Evolutionary conservation across 352 stramenopile species (phyloP).

Genomic region (Pythium diclinum): DNA sequence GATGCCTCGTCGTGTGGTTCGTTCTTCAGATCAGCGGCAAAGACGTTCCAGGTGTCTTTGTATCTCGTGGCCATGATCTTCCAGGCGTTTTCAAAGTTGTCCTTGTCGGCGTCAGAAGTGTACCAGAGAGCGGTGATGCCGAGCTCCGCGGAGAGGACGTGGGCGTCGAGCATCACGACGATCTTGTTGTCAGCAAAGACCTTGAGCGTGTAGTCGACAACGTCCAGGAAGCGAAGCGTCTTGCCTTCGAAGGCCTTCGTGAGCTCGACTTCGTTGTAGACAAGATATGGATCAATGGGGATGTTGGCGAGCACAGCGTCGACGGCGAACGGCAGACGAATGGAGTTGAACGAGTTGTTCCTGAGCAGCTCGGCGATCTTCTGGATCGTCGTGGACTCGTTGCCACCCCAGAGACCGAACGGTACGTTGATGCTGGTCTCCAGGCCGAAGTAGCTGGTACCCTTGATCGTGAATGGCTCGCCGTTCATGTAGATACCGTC

Average conservation of each 20-base stretch:
- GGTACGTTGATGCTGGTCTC: conserved; percentile 59
- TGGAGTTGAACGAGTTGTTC: conserved; percentile 46
- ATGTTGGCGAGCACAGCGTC: conserved; percentile 40
- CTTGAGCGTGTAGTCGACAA: conserved; percentile 47
- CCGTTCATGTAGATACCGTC: conserved; percentile 38
- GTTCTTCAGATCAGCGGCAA: conserved; percentile 56
- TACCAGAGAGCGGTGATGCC: conserved; percentile 52
- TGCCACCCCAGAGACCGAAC: conserved; percentile 61
- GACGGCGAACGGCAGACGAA: conserved; percentile 50
- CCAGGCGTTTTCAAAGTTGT: conserved; percentile 36
- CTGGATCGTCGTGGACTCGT: conserved; percentile 44
- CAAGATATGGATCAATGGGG: conserved; percentile 36
- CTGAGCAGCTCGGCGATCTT: conserved; percentile 34
- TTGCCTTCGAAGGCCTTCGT: conserved; percentile 26
- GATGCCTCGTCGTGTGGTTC: conserved; percentile 49
- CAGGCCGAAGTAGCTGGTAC: conserved; percentile 62
- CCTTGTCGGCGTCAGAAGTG: conserved; percentile 20
- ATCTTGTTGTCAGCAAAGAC: conserved; percentile 31
- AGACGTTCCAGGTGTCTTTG: conserved; percentile 38
- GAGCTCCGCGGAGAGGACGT: conserved; percentile 41
- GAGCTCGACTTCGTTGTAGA: conserved; percentile 34
- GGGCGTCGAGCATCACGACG: conserved; percentile 47
- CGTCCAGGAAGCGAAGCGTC: conserved; percentile 44
- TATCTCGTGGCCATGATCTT: conserved; percentile 36
- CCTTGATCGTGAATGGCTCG: conserved; percentile 48